Conservation (phyloP, 2,329 filamentous ascomycete genomes). For the Penicillium griseofulvum region DNA sequence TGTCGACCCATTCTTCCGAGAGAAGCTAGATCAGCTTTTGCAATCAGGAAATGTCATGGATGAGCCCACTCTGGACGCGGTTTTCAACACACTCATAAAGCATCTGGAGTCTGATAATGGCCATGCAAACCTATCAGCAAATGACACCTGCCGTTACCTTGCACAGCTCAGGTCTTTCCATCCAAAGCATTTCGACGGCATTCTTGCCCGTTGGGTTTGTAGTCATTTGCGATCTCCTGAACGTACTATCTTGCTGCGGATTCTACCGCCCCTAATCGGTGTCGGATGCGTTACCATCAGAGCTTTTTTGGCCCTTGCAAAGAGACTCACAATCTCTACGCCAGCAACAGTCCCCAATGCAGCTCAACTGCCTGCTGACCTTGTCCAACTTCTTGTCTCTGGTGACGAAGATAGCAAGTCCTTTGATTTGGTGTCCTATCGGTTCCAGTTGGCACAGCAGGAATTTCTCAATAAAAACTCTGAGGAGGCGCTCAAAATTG, state of each 20-base stretch:
- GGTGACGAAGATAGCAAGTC: conserved; percentile 14
- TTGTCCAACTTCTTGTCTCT: conserved; percentile 34
- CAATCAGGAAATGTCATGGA: conserved; percentile 47
- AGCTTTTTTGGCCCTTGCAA: conserved; percentile 39
- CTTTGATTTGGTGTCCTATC: conserved; percentile 41
- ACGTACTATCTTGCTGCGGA: conserved; percentile 30
- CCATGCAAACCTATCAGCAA: conserved; percentile 31
- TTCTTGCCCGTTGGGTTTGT: conserved; percentile 45
- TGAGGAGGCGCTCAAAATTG: conserved; percentile 33
- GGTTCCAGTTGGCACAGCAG: conserved; percentile 40
- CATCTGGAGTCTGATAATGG: conserved; percentile 33
- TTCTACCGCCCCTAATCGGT: conserved; percentile 44
- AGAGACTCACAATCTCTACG: conserved; percentile 30
- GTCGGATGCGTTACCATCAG: conserved; percentile 47
- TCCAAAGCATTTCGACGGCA: conserved; percentile 43
- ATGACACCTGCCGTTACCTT: conserved; percentile 42
- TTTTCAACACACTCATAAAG: conserved; percentile 44
- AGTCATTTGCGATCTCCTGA: conserved; percentile 35
- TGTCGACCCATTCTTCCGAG: conserved; percentile 41
- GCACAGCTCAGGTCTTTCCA: conserved; percentile 46
- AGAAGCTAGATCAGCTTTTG: conserved; percentile 48
- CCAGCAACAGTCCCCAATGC: conserved; percentile 27
- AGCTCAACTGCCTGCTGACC: conserved; percentile 28
- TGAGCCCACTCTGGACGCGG: conserved; percentile 42
- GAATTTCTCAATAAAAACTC: conserved; percentile 39